These are phyloP conservation scores for Lizonia empirigonia DNA, from an alignment of 2,329 filamentous ascomycete species.

Conservation along the genomic window DNA sequence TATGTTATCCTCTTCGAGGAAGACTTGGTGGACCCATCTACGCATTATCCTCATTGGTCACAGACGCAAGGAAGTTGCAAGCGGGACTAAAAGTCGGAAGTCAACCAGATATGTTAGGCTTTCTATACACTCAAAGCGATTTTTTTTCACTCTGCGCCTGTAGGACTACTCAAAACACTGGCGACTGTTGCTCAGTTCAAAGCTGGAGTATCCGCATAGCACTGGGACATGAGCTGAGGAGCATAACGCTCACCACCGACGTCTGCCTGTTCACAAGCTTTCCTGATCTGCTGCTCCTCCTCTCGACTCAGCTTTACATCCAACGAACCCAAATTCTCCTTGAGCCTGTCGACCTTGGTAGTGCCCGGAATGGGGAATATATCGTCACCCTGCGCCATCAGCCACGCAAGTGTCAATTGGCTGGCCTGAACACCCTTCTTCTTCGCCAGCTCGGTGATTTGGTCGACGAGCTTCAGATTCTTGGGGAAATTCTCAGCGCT, in stretches of 20 bases:
- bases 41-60: no score
- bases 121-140: no score
- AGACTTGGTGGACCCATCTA: background rate
- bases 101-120: background rate
- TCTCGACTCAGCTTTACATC: conserved; percentile 37
- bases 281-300: conserved; percentile 38
- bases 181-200: conserved; percentile 8
- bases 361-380: conserved; percentile 64
- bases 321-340: conserved; percentile 39
- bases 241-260: conserved; percentile 46
- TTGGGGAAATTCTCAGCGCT: conserved; percentile 48
- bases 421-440: conserved; percentile 61
- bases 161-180: background rate
- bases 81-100: background rate
- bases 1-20: background rate
- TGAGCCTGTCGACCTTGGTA: conserved; percentile 36
- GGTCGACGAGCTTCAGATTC: conserved; percentile 45
- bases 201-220: conserved; percentile 50
- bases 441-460: conserved; percentile 39
- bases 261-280: conserved; percentile 49
- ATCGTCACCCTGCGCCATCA: conserved; percentile 52
- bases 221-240: conserved; percentile 43
- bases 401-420: conserved; percentile 60
- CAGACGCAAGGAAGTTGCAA: background rate
- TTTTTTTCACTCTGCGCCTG: background rate